A percentile compares a stretch with the other conserved stretches of the same genome.
Conservation (phyloP, 305 asterid species). For the Fraxinus latifolia region DNA sequence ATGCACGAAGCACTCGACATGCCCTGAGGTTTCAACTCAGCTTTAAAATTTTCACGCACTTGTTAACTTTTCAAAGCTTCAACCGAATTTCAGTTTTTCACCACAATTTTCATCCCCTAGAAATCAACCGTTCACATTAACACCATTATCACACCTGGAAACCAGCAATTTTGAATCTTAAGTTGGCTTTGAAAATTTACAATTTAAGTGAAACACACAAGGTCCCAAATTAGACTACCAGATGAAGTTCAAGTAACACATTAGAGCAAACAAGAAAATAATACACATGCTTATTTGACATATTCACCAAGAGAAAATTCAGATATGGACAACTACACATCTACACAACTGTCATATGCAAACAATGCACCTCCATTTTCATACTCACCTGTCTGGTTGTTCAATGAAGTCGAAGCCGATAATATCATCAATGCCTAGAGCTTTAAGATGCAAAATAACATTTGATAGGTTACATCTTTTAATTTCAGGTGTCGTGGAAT, state of each 20-base stretch:
- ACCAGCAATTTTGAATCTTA: not conserved
- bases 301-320: not conserved
- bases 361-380: not conserved
- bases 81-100: not conserved
- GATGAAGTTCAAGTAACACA: not conserved
- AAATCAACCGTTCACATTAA: not conserved
- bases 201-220: not conserved
- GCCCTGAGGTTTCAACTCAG: not conserved
- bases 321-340: not conserved
- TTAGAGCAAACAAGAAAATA: not conserved
- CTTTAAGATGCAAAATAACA: slow-evolving; percentile 94
- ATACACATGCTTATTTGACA: not conserved
- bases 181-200: not conserved
- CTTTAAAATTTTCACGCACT: not conserved
- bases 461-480: slow-evolving; percentile 88
- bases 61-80: not conserved
- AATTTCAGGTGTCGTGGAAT: slow-evolving; percentile 84
- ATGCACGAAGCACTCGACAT: not conserved
- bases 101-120: not conserved
- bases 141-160: not conserved
- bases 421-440: slow-evolving; percentile 82
- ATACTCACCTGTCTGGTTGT: slow-evolving; percentile 73
- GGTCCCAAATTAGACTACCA: not conserved
- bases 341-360: not conserved
- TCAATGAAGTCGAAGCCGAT: slow-evolving; percentile 88